A percentile compares a stretch with the other conserved stretches of the same genome.
Evolutionary conservation across 305 asterid genomes (phyloP).

Genomic region (Ruellia speciosa): DNA sequence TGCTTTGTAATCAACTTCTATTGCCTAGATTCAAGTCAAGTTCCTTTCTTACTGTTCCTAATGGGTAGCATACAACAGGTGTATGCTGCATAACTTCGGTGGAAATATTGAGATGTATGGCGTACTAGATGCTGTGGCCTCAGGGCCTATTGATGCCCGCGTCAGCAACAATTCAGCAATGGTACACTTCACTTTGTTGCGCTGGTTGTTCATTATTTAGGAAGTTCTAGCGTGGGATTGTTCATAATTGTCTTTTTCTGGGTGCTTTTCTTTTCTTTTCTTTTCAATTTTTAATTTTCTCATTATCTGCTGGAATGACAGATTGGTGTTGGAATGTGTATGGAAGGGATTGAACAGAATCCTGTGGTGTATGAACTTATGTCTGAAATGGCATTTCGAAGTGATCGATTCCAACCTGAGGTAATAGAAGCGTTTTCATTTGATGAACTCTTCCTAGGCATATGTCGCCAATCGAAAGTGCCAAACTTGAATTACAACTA

Average conservation of each 20-base stretch:
- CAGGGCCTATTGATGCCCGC: constrained; percentile 90
- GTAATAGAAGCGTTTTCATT: constrained; percentile 28
- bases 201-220: background rate
- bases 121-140: constrained; percentile 73
- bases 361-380: constrained; percentile 92
- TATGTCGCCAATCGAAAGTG: too few species aligned
- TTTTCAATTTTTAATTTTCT: constrained; percentile 15
- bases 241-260: background rate
- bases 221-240: constrained; percentile 2
- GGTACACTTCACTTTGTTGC: constrained; percentile 39
- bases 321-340: constrained; percentile 98
- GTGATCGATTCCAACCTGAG: constrained; percentile 49
- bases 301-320: constrained; percentile 35
- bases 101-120: constrained; percentile 99
- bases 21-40: constrained; percentile 12
- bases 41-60: constrained; percentile 13
- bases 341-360: constrained; percentile 98
- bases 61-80: constrained; percentile 75
- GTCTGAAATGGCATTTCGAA: constrained; percentile 95
- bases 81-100: constrained; percentile 98
- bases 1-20: constrained; percentile 8
- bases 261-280: constrained; percentile 9
- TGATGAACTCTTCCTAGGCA: too few species aligned
- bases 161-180: constrained; percentile 74
- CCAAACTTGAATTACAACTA: too few species aligned